phyloP scores from a whole-genome alignment of 2,329 filamentous ascomycete genomes.

The Chrysosporium keratinophilum region DNA sequence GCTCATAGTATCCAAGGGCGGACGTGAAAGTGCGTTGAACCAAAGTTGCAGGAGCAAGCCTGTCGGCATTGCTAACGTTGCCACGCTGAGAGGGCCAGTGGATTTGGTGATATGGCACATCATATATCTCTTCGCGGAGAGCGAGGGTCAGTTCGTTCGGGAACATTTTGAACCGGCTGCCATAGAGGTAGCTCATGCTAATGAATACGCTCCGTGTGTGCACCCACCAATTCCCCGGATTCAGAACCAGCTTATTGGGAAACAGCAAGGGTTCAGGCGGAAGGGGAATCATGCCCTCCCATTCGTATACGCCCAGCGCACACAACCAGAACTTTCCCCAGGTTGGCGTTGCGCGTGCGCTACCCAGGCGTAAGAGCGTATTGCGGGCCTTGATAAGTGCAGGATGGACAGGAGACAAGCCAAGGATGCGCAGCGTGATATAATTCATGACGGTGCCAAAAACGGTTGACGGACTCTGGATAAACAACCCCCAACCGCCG shows the following conservation, averaged over 20 bases:
- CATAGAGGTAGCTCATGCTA: constrained; percentile 3
- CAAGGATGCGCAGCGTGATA: background rate
- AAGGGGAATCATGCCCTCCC: constrained; percentile 7
- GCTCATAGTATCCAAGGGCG: constrained; percentile 1
- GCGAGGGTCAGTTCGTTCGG: constrained; percentile 1
- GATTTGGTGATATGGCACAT: constrained; percentile 5
- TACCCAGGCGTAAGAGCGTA: background rate
- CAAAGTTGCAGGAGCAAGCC: background rate
- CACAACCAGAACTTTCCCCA: constrained; percentile 12
- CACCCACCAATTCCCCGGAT: constrained; percentile 11
- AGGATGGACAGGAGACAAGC: background rate
- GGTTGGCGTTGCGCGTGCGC: background rate
- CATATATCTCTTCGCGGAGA: constrained; percentile 10
- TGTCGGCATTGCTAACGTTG: background rate
- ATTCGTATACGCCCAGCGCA: constrained; percentile 4
- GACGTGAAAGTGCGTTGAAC: background rate
- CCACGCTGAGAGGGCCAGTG: constrained; percentile 3
- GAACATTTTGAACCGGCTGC: background rate
- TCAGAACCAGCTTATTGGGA: constrained; percentile 1
- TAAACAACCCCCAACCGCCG: constrained; percentile 4
- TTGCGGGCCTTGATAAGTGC: constrained; percentile 1
- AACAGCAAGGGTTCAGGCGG: constrained; percentile 4
- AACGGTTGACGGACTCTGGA: background rate
- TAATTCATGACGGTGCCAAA: constrained; percentile 5
- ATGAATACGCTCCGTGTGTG: constrained; percentile 5